Evolutionary conservation across 2,329 filamentous ascomycete species (phyloP), one percentile per base, ranked within the genome.

Genomic region (Rhinocladiella mackenziei): DNA sequence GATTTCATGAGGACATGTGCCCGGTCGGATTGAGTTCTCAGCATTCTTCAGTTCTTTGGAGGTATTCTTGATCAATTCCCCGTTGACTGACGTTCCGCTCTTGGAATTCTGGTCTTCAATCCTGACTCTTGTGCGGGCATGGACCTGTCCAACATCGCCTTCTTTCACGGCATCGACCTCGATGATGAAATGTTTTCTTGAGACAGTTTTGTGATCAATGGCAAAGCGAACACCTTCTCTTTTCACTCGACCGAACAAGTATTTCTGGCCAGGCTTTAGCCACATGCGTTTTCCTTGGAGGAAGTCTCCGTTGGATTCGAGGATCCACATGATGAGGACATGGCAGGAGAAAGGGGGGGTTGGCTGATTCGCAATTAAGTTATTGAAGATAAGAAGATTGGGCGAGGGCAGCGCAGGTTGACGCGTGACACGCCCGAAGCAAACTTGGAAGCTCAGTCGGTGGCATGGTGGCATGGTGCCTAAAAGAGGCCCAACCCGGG

Each of bases 41-140:
- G 75, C 71, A 14, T 71, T 67, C 1, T 71, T 67, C n/a, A 89
- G 63, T 7, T 72, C 68, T 50, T 74, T 72, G 2, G 45, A 33
- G 20, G 28, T 20, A 29, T 81, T 81, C 54, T 80, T 81, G 51
- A 89, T 78, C 57, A 80, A 77, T 32, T 78, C 73, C 4, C 81
- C 87, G 60, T 96, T 84, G 43, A 97, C 70, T 2, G 74, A 70
- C 0, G 89, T 95, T 9, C 92, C 91, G 51, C 83, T 81, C 60
- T 94, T 94, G 3, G 89, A 92, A n/a, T 78, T 73, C 51, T 85
- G 72, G 58, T 97, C 92, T 54, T 82, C 82, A 43, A 97, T 72
- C 3, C 75, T 84, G 42, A 97, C 66, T 39, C 72, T 73, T 1
- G 88, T 88, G 49, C 84, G 80, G 29, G 73, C 75, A 45, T 78